phyloP scores from a whole-genome alignment of 805 yeast species.

The Candida arabinofermentans region DNA sequence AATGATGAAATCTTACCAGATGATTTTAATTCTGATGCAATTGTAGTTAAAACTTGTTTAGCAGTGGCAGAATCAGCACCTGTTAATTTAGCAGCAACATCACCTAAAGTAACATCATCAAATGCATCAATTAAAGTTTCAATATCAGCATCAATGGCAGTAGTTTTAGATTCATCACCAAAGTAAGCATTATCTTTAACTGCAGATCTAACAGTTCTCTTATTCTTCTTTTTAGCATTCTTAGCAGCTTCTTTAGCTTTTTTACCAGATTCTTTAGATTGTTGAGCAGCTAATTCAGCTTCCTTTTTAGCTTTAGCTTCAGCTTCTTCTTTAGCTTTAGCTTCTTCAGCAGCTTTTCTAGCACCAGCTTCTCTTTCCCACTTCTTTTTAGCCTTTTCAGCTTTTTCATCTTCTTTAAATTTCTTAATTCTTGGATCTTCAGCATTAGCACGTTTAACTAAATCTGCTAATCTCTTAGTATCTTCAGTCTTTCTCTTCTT shows the following conservation, averaged over 20 bases:
- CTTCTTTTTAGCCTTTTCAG: conserved; percentile 89
- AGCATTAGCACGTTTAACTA: conserved; percentile 80
- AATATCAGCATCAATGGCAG: conserved; percentile 71
- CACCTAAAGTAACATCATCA: conserved; percentile 73
- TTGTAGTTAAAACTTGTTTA: conserved; percentile 56
- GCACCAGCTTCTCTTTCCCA: conserved; percentile 99
- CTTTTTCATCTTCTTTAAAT: conserved; percentile 92
- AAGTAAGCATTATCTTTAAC: conserved; percentile 84
- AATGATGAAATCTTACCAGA: conserved; percentile 46
- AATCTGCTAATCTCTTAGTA: conserved; percentile 79
- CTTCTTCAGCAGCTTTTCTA: conserved; percentile 93
- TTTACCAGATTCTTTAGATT: conserved; percentile 59
- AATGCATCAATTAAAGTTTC: conserved; percentile 74
- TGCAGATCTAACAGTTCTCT: conserved; percentile 58
- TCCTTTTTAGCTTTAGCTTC: conserved; percentile 77
- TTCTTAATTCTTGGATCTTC: conserved; percentile 94
- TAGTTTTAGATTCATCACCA: conserved; percentile 68
- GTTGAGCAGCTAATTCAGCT: conserved; percentile 68
- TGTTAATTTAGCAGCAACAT: conserved; percentile 65
- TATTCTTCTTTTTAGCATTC: conserved; percentile 90
- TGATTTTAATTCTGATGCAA: conserved; percentile 48
- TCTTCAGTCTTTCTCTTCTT: conserved; percentile 98
- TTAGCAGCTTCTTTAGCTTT: conserved; percentile 93
- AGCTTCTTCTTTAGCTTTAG: conserved; percentile 79
- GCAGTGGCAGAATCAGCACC: conserved; percentile 51